Conservation (phyloP, 139 green algal genomes). For the Pseudopediastrum boryanum region DNA sequence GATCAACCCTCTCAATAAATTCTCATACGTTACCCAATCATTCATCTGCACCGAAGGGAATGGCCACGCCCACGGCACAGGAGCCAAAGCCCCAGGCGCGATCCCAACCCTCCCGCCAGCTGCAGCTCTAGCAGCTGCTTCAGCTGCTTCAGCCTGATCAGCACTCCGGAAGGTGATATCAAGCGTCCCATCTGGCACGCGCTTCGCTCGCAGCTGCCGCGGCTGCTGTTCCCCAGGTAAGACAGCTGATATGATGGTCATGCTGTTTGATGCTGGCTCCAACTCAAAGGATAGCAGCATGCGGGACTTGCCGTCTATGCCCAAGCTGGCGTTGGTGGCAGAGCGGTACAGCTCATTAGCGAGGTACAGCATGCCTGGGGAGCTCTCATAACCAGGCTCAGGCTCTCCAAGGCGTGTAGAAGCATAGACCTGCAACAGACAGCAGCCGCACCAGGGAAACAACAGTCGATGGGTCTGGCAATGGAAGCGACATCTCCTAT, state of each 20-base stretch:
- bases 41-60: background rate
- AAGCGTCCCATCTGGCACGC: slow-evolving; percentile 18
- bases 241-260: slow-evolving; percentile 12
- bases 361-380: slow-evolving; percentile 28
- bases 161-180: slow-evolving; percentile 2
- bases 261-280: slow-evolving; percentile 11
- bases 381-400: slow-evolving; percentile 12
- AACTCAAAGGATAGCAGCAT: slow-evolving; percentile 36
- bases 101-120: background rate
- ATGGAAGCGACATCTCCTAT: too few relatives aligned
- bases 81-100: background rate
- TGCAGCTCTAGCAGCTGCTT: slow-evolving; percentile 15
- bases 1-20: slow-evolving; percentile 6
- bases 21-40: slow-evolving; percentile 35
- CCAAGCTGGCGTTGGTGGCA: slow-evolving; percentile 29
- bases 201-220: slow-evolving; percentile 8
- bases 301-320: background rate
- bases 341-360: slow-evolving; percentile 17
- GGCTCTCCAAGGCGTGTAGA: background rate
- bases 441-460: too few relatives aligned
- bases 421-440: too few relatives aligned
- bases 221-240: background rate
- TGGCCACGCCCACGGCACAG: slow-evolving; percentile 12
- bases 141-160: slow-evolving; percentile 20
- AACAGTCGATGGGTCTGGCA: too few relatives aligned